A percentile compares a stretch with the other conserved stretches of the same genome.
Evolutionary conservation across 495 filamentous ascomycete species (phyloP).

Genomic region (Neurospora sp.): DNA sequence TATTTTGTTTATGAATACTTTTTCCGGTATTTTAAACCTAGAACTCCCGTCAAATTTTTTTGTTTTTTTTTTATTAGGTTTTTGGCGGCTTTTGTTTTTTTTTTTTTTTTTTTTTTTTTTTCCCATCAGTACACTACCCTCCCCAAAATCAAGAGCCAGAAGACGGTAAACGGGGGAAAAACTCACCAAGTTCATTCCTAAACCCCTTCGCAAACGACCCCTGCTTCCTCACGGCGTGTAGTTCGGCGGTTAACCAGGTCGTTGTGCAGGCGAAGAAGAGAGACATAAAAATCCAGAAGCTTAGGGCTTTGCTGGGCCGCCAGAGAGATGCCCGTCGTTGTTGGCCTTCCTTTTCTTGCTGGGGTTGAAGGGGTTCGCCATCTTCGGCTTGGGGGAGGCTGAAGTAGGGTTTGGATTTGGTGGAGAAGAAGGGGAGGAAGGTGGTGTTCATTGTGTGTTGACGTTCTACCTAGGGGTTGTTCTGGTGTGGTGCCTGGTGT

Average conservation of each 20-base stretch:
- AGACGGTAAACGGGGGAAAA: too few species aligned
- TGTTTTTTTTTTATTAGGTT: too few species aligned
- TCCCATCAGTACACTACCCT: too few species aligned
- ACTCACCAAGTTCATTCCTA: neutral
- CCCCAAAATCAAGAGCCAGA: too few species aligned
- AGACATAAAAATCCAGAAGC: neutral
- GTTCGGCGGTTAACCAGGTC: neutral
- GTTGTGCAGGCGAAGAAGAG: conserved; percentile 3
- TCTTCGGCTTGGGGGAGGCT: conserved; percentile 1
- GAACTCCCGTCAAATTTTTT: too few species aligned
- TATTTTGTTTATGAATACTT: too few species aligned
- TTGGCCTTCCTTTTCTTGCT: neutral
- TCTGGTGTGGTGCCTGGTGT: too few species aligned
- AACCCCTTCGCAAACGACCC: neutral
- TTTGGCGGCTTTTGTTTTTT: too few species aligned
- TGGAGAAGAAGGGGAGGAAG: neutral
- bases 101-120: too few species aligned
- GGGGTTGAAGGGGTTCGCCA: neutral
- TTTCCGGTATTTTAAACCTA: too few species aligned
- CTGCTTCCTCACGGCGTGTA: neutral
- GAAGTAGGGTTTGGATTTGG: neutral
- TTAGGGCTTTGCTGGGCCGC: neutral
- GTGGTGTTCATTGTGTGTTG: neutral
- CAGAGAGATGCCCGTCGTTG: neutral
- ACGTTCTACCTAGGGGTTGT: too few species aligned